Conservation (phyloP, 2,329 filamentous ascomycete species). For the Fusarium robinianum region DNA sequence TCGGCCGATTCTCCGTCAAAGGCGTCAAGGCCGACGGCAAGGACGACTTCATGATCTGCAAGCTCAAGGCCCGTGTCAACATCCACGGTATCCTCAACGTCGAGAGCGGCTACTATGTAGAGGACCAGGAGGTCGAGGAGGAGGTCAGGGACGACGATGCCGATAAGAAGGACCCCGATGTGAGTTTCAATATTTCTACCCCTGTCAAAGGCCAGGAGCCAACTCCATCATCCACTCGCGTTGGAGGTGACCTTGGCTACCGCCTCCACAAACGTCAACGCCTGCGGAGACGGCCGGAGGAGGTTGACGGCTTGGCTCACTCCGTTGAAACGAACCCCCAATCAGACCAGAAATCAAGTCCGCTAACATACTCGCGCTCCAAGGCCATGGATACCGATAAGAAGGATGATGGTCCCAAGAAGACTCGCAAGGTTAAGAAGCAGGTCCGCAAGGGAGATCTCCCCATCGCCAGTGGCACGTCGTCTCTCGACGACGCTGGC, state of each 20-base stretch:
- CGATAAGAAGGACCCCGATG: slow-evolving; percentile 71
- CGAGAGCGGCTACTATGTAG: slow-evolving; percentile 96
- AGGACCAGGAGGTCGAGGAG: slow-evolving; percentile 97
- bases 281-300: no score
- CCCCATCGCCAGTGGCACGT: slow-evolving; percentile 81
- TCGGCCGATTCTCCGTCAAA: slow-evolving; percentile 97
- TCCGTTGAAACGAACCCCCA: slow-evolving; percentile 8
- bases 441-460: slow-evolving; percentile 97
- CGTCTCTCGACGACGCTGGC: slow-evolving; percentile 70
- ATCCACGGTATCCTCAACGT: slow-evolving; percentile 95
- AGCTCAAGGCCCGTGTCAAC: slow-evolving; percentile 96
- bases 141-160: slow-evolving; percentile 75
- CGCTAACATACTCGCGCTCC: slow-evolving; percentile 34
- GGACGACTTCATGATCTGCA: slow-evolving; percentile 99
- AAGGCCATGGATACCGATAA: slow-evolving; percentile 87
- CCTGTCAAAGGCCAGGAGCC: slow-evolving; percentile 5
- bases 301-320: slow-evolving; percentile 1
- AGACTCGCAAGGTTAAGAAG: slow-evolving; percentile 98
- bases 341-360: slow-evolving; percentile 7
- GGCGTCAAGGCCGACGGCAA: slow-evolving; percentile 91
- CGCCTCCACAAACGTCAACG: slow-evolving; percentile 29
- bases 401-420: slow-evolving; percentile 71
- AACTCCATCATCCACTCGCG: slow-evolving; percentile 18
- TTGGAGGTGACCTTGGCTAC: slow-evolving; percentile 23
- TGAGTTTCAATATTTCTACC: slow-evolving; percentile 54